Conservation (phyloP, 2,329 filamentous ascomycete species). For the Fusarium avenaceum region DNA sequence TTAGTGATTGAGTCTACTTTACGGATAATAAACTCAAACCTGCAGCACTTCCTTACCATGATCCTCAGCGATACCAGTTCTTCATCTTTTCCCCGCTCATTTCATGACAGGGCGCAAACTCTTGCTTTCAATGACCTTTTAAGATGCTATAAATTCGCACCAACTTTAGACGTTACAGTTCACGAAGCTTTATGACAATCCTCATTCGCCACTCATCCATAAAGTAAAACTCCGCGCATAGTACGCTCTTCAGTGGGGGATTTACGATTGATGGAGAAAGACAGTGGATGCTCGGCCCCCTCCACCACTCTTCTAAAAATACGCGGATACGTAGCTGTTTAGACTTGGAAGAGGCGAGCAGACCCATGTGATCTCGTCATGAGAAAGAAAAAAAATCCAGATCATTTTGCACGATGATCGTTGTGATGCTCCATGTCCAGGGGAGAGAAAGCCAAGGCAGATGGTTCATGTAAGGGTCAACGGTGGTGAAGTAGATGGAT, state of each 20-base stretch:
- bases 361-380: slow-evolving; percentile 23
- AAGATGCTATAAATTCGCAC: slow-evolving; percentile 24
- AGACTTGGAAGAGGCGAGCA: slow-evolving; percentile 29
- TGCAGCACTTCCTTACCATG: not conserved
- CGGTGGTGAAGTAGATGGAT: slow-evolving; percentile 18
- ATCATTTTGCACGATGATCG: slow-evolving; percentile 5
- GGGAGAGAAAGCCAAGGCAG: not conserved
- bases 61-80: not conserved
- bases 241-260: slow-evolving; percentile 35
- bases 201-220: slow-evolving; percentile 42
- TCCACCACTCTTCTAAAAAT: slow-evolving; percentile 47
- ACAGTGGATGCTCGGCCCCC: slow-evolving; percentile 5
- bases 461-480: slow-evolving; percentile 25
- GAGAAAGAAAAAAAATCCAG: slow-evolving; percentile 19
- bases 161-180: slow-evolving; percentile 28
- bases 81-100: not conserved
- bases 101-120: not conserved
- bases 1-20: not conserved
- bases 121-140: not conserved
- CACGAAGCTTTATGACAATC: slow-evolving; percentile 30
- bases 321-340: slow-evolving; percentile 32
- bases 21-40: not conserved
- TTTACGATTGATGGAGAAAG: slow-evolving; percentile 40
- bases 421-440: not conserved
- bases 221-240: slow-evolving; percentile 19